phyloP scores from a whole-genome alignment of 2,329 filamentous ascomycete genomes.

The Fusarium tupiense region DNA sequence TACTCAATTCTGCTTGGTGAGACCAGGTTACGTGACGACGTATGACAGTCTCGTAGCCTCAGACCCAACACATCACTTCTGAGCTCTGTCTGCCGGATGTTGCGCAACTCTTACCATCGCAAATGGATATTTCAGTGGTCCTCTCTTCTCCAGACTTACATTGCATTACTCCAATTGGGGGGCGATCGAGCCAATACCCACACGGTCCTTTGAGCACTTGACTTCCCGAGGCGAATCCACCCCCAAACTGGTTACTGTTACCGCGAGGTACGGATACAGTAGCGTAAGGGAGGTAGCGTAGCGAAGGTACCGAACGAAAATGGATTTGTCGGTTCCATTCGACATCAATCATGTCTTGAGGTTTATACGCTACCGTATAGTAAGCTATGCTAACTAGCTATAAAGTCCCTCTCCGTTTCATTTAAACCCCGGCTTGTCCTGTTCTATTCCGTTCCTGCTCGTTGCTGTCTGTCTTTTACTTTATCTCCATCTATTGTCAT shows the following conservation, averaged over 20 bases:
- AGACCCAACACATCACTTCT: background rate
- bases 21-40: background rate
- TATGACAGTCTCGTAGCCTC: background rate
- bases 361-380: slow-evolving; percentile 17
- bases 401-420: slow-evolving; percentile 38
- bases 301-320: slow-evolving; percentile 2
- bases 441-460: slow-evolving; percentile 5
- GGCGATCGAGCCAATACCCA: slow-evolving; percentile 40
- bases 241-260: slow-evolving; percentile 38
- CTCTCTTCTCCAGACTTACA: slow-evolving; percentile 27
- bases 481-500: slow-evolving; percentile 3
- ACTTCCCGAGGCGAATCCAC: slow-evolving; percentile 42
- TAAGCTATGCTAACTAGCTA: slow-evolving; percentile 23
- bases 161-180: slow-evolving; percentile 37
- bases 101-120: slow-evolving; percentile 2
- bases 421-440: slow-evolving; percentile 23
- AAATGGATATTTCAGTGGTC: slow-evolving; percentile 8
- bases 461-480: slow-evolving; percentile 5
- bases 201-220: slow-evolving; percentile 38
- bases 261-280: background rate
- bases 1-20: background rate
- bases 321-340: slow-evolving; percentile 29
- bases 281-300: background rate
- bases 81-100: slow-evolving; percentile 20
- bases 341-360: slow-evolving; percentile 25